Conservation (phyloP, 176 grass and related monocot species). For the Alopecurus myosuroides region DNA sequence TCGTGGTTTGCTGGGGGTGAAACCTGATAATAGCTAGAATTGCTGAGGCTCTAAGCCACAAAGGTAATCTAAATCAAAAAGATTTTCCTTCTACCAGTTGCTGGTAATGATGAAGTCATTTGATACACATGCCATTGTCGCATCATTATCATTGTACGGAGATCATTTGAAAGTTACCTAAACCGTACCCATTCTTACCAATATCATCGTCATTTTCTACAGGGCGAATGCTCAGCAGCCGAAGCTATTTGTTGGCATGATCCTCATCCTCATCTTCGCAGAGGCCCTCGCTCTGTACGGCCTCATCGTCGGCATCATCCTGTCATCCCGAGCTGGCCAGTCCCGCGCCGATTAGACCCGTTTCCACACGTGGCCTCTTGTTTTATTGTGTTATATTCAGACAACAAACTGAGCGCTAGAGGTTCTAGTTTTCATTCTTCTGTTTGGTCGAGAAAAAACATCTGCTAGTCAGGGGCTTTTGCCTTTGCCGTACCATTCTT, state of each 20-base stretch:
- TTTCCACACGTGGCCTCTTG: conserved; percentile 4
- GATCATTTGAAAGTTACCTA: not conserved
- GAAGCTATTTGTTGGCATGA: conserved; percentile 59
- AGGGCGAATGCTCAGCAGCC: conserved; percentile 59
- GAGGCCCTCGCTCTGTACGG: conserved; percentile 54
- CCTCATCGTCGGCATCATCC: conserved; percentile 56
- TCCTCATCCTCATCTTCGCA: conserved; percentile 58
- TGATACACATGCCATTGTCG: not conserved
- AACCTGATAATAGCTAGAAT: not conserved
- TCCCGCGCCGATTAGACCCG: conserved; percentile 37
- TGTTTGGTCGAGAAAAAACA: conserved; percentile 12
- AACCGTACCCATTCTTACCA: not conserved
- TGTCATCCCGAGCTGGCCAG: conserved; percentile 55
- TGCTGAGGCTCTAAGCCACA: not conserved
- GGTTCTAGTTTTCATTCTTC: conserved; percentile 31
- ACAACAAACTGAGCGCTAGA: conserved; percentile 32
- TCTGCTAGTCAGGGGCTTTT: not conserved
- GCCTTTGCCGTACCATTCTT: conserved; percentile 38
- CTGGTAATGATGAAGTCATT: not conserved
- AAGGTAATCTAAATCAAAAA: not conserved
- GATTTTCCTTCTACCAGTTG: not conserved
- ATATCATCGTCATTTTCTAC: not conserved
- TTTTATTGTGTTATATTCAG: conserved; percentile 26
- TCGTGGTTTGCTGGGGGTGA: not conserved
- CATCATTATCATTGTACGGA: too few species aligned